Conservation (phyloP, 1,139 yeast species). For the Candida sp. region DNA sequence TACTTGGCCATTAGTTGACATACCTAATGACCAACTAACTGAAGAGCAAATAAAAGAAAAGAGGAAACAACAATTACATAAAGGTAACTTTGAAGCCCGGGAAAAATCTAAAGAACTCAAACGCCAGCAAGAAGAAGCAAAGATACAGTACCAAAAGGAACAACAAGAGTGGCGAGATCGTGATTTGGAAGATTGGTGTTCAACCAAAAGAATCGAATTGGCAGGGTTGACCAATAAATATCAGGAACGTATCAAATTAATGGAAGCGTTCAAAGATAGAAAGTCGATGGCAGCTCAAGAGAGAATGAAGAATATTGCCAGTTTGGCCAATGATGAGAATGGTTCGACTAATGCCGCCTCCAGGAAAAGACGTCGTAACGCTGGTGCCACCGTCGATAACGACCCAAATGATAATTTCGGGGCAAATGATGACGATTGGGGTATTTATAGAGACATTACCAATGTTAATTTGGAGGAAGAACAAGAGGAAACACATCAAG, state of each 20-base stretch:
- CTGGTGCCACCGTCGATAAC: slow-evolving; percentile 69
- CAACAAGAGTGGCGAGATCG: slow-evolving; percentile 77
- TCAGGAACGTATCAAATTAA: slow-evolving; percentile 66
- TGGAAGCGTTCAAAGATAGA: slow-evolving; percentile 80
- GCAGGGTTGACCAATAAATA: slow-evolving; percentile 52
- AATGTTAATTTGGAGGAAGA: slow-evolving; percentile 70
- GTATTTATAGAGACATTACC: slow-evolving; percentile 80
- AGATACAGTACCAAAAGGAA: slow-evolving; percentile 50
- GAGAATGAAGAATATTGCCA: slow-evolving; percentile 89
- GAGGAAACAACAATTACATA: slow-evolving; percentile 74
- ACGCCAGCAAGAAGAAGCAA: slow-evolving; percentile 47
- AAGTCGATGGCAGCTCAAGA: slow-evolving; percentile 90
- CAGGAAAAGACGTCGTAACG: slow-evolving; percentile 51
- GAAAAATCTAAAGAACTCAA: slow-evolving; percentile 80
- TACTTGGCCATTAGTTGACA: slow-evolving; percentile 74
- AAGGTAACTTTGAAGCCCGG: slow-evolving; percentile 88
- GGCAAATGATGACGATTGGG: slow-evolving; percentile 96
- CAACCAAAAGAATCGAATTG: slow-evolving; percentile 61
- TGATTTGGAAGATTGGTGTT: slow-evolving; percentile 80
- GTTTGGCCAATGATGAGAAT: slow-evolving; percentile 72
- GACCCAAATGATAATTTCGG: slow-evolving; percentile 96
- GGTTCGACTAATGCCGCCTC: slow-evolving; percentile 37
- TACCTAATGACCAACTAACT: slow-evolving; percentile 77
- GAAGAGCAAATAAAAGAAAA: slow-evolving; percentile 87
- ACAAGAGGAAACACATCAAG: slow-evolving; percentile 65